A percentile compares a stretch with the other conserved stretches of the same genome.
phyloP scores from a whole-genome alignment of 2,329 filamentous ascomycete species.

The Thermomyces lanuginosus region DNA sequence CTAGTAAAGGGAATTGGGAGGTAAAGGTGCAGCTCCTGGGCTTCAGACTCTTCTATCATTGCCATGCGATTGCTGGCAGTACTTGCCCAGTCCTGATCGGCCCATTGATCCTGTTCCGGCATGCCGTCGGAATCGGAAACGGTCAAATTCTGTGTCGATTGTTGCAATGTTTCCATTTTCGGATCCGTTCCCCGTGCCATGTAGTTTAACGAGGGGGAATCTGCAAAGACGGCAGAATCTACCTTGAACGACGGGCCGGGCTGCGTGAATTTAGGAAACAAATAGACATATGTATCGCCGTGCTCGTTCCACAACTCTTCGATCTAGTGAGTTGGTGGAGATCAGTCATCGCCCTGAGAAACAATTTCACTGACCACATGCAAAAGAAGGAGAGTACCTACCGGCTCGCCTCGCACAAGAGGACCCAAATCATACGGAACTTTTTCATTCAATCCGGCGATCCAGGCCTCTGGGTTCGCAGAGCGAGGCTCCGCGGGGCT shows the following conservation, averaged over 20 bases:
- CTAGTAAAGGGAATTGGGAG: conserved; percentile 41
- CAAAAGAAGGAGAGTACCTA: conserved; percentile 14
- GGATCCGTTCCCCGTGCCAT: conserved; percentile 37
- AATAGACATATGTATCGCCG: conserved; percentile 47
- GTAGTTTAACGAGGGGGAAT: conserved; percentile 39
- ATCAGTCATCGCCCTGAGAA: no score
- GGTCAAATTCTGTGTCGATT: conserved; percentile 17
- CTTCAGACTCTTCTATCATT: conserved; percentile 32
- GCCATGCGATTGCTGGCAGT: conserved; percentile 34
- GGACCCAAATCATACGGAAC: conserved; percentile 39
- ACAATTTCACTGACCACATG: conserved; percentile 4
- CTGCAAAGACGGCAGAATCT: conserved; percentile 41
- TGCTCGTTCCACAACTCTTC: conserved; percentile 46
- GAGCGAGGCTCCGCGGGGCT: conserved; percentile 2
- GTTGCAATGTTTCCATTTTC: conserved; percentile 25
- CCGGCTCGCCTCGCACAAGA: conserved; percentile 36
- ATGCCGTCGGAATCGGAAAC: conserved; percentile 14
- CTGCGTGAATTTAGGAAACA: conserved; percentile 41
- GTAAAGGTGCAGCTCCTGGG: conserved; percentile 37
- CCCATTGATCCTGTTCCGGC: conserved; percentile 17
- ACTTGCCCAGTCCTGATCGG: conserved; percentile 23
- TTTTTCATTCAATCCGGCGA: conserved; percentile 41
- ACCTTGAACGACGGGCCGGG: conserved; percentile 45
- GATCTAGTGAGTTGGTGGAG: conserved; percentile 22
- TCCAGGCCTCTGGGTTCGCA: conserved; percentile 33